Conservation (phyloP, 306 rosid species). For the Myrica gale region DNA sequence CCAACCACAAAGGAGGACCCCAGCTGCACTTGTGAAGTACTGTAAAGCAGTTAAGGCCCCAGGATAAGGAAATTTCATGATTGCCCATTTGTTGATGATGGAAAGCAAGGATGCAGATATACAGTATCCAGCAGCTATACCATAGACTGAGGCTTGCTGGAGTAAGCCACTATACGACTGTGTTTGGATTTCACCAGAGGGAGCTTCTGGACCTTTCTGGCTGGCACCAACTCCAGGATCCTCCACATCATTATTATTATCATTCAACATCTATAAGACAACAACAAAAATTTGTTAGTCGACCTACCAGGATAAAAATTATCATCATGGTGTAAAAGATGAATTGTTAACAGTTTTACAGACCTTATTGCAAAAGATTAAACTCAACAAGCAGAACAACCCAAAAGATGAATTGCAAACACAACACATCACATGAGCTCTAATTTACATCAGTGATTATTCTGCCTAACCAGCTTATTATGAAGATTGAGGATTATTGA, state of each 20-base stretch:
- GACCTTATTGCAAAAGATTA: background rate
- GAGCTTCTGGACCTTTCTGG: constrained; percentile 32
- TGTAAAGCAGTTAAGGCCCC: constrained; percentile 83
- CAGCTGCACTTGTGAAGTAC: constrained; percentile 79
- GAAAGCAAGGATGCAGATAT: constrained; percentile 84
- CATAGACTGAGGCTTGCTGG: constrained; percentile 61
- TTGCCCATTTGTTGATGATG: constrained; percentile 89
- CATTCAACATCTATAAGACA: constrained; percentile 44
- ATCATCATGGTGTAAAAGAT: background rate
- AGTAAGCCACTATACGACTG: constrained; percentile 42
- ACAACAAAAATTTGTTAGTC: constrained; percentile 11
- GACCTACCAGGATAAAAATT: background rate
- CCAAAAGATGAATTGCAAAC: no score
- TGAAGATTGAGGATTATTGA: no score
- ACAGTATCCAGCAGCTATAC: constrained; percentile 84
- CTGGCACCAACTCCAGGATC: constrained; percentile 34
- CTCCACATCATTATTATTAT: constrained; percentile 40
- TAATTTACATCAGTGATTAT: no score
- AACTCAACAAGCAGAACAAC: background rate
- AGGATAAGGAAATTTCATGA: constrained; percentile 87
- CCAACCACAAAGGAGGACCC: constrained; percentile 59
- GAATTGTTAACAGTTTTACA: background rate
- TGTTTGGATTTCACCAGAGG: constrained; percentile 31
- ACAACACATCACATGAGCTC: no score
- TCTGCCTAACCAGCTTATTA: no score